Evolutionary conservation across 1,139 yeast species (phyloP).

Genomic region (Suhomyces maxii): DNA sequence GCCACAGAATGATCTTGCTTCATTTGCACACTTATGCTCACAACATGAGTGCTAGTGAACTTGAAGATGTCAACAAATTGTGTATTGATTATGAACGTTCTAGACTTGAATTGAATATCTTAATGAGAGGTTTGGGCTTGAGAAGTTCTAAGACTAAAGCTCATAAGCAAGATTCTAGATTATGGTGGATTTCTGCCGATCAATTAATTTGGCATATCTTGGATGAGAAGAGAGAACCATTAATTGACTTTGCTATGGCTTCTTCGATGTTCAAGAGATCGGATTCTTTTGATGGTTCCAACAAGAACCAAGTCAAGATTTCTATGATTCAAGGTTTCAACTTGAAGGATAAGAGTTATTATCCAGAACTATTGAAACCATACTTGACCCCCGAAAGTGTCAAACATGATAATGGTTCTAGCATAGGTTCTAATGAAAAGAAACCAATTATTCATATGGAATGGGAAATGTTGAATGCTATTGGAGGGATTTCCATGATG

Average conservation of each 20-base stretch:
- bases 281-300: slow-evolving; percentile 55
- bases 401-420: slow-evolving; percentile 4
- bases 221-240: slow-evolving; percentile 54
- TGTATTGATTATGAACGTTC: slow-evolving; percentile 60
- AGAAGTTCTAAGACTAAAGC: slow-evolving; percentile 39
- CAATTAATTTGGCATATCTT: slow-evolving; percentile 73
- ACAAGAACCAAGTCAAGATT: slow-evolving; percentile 60
- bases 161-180: slow-evolving; percentile 29
- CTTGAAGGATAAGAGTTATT: slow-evolving; percentile 56
- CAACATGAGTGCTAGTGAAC: slow-evolving; percentile 24
- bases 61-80: slow-evolving; percentile 36
- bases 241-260: slow-evolving; percentile 71
- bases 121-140: slow-evolving; percentile 66
- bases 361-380: slow-evolving; percentile 74
- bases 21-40: slow-evolving; percentile 38
- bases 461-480: slow-evolving; percentile 78
- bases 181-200: slow-evolving; percentile 51
- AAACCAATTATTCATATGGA: slow-evolving; percentile 51
- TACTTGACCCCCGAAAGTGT: slow-evolving; percentile 18
- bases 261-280: slow-evolving; percentile 60
- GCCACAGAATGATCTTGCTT: slow-evolving; percentile 44
- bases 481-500: slow-evolving; percentile 79
- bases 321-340: slow-evolving; percentile 73
- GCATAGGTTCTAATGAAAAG: slow-evolving; percentile 5
- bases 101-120: slow-evolving; percentile 57